Conservation (phyloP, 2,329 filamentous ascomycete genomes). For the Botrytis porri region DNA sequence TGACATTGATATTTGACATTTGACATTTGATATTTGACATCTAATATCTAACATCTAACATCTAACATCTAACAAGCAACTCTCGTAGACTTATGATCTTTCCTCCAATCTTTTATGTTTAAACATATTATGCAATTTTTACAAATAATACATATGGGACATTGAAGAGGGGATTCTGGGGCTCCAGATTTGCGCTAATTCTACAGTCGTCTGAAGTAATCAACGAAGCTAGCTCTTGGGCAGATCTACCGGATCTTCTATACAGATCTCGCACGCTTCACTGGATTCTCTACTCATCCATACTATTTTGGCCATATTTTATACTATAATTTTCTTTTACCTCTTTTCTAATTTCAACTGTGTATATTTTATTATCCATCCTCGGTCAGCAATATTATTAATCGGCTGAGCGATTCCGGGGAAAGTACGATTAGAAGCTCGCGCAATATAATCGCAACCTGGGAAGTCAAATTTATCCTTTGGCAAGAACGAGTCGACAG, state of each 20-base stretch:
- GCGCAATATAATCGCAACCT: neutral
- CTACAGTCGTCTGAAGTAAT: conserved; percentile 5
- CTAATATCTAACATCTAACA: neutral
- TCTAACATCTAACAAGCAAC: neutral
- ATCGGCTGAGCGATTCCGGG: neutral
- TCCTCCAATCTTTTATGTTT: neutral
- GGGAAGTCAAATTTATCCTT: neutral
- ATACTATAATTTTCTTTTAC: neutral
- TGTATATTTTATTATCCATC: neutral
- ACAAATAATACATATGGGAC: neutral
- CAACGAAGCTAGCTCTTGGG: neutral
- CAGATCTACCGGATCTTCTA: conserved; percentile 7
- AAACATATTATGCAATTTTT: neutral
- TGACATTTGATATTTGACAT: neutral
- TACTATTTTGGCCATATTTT: neutral
- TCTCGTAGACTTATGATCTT: neutral
- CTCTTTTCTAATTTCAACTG: neutral
- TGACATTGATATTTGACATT: too few relatives aligned
- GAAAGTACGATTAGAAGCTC: neutral
- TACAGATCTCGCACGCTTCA: neutral
- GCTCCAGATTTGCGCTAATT: conserved; percentile 3
- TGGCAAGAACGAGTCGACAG: neutral
- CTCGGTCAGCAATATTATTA: neutral
- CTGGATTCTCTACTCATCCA: neutral
- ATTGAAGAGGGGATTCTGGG: neutral